These are phyloP conservation scores for Kwoniella mangroviensis DNA, from an alignment of 768 basidiomycete species.

Conservation along the genomic window DNA sequence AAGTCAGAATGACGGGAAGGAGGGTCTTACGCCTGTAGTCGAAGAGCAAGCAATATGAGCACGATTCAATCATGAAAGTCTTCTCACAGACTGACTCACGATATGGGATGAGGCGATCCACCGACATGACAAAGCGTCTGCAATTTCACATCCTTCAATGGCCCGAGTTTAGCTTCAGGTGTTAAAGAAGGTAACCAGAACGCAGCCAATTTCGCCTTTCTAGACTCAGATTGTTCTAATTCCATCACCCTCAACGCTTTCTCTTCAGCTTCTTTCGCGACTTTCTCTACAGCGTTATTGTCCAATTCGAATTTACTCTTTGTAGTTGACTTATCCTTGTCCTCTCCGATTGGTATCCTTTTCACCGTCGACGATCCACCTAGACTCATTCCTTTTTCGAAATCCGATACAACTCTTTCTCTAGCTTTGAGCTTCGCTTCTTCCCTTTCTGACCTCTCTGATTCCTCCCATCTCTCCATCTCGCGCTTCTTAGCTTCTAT, in stretches of 20 bases:
- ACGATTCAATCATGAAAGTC: not conserved
- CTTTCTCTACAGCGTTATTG: constrained; percentile 81
- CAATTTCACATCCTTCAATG: constrained; percentile 77
- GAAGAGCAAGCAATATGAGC: not conserved
- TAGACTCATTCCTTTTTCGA: constrained; percentile 79
- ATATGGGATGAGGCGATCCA: constrained; percentile 74
- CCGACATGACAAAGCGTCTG: constrained; percentile 88
- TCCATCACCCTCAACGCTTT: constrained; percentile 81
- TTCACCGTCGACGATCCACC: constrained; percentile 58
- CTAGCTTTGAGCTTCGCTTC: constrained; percentile 74
- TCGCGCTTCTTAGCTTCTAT: constrained; percentile 88
- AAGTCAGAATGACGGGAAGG: constrained; percentile 77
- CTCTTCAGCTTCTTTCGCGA: constrained; percentile 84
- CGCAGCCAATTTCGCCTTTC: constrained; percentile 88
- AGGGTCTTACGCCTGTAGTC: constrained; percentile 76
- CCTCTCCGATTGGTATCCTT: constrained; percentile 14
- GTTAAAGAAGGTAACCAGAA: constrained; percentile 97
- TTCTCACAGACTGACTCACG: constrained; percentile 62
- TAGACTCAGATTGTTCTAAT: constrained; percentile 74
- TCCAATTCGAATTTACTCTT: constrained; percentile 83
- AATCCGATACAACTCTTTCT: constrained; percentile 85
- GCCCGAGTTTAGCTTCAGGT: constrained; percentile 72
- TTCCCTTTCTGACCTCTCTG: constrained; percentile 79
- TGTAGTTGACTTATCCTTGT: constrained; percentile 13
- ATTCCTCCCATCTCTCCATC: constrained; percentile 72